These are phyloP conservation scores for Claviceps sp. DNA, from an alignment of 2,329 filamentous ascomycete genomes.

Conservation along the genomic window DNA sequence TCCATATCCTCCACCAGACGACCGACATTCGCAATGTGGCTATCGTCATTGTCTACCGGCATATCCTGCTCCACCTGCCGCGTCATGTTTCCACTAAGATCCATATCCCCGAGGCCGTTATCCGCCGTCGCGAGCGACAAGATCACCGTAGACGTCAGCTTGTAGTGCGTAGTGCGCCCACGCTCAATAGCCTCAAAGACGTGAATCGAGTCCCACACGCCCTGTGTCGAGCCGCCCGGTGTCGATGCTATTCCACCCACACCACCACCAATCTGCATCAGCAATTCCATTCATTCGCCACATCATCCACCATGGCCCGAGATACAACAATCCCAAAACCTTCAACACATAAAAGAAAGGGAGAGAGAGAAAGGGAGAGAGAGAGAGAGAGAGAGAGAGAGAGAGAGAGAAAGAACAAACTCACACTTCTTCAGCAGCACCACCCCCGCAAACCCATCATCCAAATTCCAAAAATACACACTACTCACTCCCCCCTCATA, in stretches of 20 bases:
- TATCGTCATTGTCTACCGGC: slow-evolving; percentile 76
- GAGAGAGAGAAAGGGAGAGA: too few species aligned
- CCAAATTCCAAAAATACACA: slow-evolving; percentile 96
- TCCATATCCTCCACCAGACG: slow-evolving; percentile 98
- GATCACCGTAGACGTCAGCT: slow-evolving; percentile 94
- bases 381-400: too few species aligned
- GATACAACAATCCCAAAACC: neutral
- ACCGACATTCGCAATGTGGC: slow-evolving; percentile 92
- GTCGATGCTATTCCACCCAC: slow-evolving; percentile 40
- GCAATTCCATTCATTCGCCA: too few species aligned
- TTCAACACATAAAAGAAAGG: neutral
- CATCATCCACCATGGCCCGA: too few species aligned
- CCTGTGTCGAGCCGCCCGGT: slow-evolving; percentile 52
- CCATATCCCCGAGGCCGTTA: slow-evolving; percentile 62
- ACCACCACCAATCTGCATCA: too few species aligned
- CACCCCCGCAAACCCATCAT: slow-evolving; percentile 94
- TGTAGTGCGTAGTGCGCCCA: slow-evolving; percentile 87
- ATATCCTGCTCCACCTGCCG: slow-evolving; percentile 88
- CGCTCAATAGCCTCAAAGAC: slow-evolving; percentile 95
- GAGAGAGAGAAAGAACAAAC: slow-evolving; percentile 14
- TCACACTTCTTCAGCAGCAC: slow-evolving; percentile 88
- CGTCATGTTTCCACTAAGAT: slow-evolving; percentile 95
- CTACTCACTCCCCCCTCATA: slow-evolving; percentile 93
- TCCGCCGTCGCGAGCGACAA: slow-evolving; percentile 59
- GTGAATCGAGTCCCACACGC: slow-evolving; percentile 96